These are phyloP conservation scores for Sporothrix pseudoabietina DNA, from an alignment of 2,329 filamentous ascomycete species.

Conservation along the genomic window DNA sequence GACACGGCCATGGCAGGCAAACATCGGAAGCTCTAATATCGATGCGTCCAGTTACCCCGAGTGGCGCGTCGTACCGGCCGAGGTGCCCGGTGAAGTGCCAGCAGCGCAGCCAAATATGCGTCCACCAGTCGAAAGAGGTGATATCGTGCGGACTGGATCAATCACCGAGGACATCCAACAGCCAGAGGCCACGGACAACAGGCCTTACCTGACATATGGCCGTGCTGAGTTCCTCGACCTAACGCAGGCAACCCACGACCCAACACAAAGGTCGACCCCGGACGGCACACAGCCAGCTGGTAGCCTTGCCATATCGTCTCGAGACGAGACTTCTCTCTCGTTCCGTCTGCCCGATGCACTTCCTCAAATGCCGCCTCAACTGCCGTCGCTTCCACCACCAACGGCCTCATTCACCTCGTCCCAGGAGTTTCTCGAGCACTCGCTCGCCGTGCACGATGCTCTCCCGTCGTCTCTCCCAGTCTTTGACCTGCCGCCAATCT, in stretches of 20 bases:
- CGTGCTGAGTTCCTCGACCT: not conserved
- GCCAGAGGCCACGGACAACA: not conserved
- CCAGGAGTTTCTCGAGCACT: slow-evolving; percentile 76
- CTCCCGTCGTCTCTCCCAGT: slow-evolving; percentile 63
- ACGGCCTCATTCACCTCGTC: slow-evolving; percentile 43
- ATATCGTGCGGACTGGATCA: not conserved
- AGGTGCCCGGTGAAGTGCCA: not conserved
- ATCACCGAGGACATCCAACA: not conserved
- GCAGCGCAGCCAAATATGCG: not conserved
- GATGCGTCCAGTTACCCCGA: slow-evolving; percentile 38
- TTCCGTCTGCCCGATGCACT: slow-evolving; percentile 43
- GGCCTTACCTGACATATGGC: not conserved
- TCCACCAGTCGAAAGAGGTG: not conserved
- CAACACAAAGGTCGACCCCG: not conserved
- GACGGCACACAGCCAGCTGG: not conserved
- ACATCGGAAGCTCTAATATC: slow-evolving; percentile 48
- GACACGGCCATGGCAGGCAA: slow-evolving; percentile 51
- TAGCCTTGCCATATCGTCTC: slow-evolving; percentile 48
- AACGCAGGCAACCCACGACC: not conserved
- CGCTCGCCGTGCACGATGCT: slow-evolving; percentile 69
- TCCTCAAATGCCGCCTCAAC: slow-evolving; percentile 33
- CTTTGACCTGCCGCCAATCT: slow-evolving; percentile 30
- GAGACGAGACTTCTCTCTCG: slow-evolving; percentile 41
- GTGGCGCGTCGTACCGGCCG: slow-evolving; percentile 4
- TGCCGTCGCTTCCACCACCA: slow-evolving; percentile 35